Evolutionary conservation across 2,329 filamentous ascomycete species (phyloP), one percentile per base, ranked within the genome.

Genomic region (Colletotrichum sp.): DNA sequence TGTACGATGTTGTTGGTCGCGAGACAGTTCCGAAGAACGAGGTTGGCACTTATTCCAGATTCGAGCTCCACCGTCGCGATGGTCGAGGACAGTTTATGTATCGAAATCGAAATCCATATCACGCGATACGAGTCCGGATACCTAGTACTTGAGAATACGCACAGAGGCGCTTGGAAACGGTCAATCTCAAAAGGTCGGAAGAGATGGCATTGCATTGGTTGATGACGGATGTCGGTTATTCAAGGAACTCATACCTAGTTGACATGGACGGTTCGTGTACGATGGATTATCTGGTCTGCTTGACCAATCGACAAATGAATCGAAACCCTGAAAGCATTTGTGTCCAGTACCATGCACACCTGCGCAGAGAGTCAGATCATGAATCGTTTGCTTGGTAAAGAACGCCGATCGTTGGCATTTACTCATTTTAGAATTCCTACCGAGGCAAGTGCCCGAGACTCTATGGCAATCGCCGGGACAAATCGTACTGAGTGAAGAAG

Each of bases 401-500:
- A 2, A 7, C 18, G 44, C 44, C 44, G 10, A 21, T n/a, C 6
- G 18, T 49, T 49, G 44, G n/a, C n/a, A 21, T 21, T 12, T 13
- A 1, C 9, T 49, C n/a, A 49, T 7, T 8, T 0, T 21, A 3
- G 3, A 49, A 4, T 2, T 13, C 6, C 44, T 12, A 3, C n/a
- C 10, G n/a, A 52, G 10, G 12, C n/a, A 52, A 21, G 2, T 21
- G 12, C 18, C 10, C 10, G n/a, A 52, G n/a, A 52, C n/a, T 12
- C 12, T 13, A 6, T 4, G 10, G 9, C 18, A 3, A 13, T 49
- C 18, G 18, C 39, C 8, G 16, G 9, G 39, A 49, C 44, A 7
- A 8, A 12, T 2, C 2, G 18, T 49, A 12, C 18, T 49, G 44
- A 13, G 0, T 21, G 44, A 49, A 49, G 44, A 52, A 52, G 44